Percentiles rank a stretch among this genome's conserved stretches.
Evolutionary conservation across 345 rosid genomes (phyloP).

Genomic region (Sonneratia alba): DNA sequence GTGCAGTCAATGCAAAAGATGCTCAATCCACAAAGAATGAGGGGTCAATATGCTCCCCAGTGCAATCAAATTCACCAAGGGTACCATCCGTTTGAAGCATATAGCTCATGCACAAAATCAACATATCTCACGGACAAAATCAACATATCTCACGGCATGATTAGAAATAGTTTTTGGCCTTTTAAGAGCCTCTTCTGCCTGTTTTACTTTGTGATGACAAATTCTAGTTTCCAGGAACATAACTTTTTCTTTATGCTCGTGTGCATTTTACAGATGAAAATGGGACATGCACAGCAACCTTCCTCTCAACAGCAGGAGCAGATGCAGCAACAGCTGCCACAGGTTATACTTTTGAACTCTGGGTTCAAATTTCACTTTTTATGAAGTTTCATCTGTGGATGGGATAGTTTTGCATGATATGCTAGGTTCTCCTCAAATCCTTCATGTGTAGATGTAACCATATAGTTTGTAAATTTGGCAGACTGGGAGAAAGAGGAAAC

Average conservation of each 20-base stretch:
- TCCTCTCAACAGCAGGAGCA: conserved; percentile 47
- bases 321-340: conserved; percentile 38
- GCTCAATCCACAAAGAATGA: conserved; percentile 41
- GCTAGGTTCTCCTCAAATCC: background rate
- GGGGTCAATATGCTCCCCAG: conserved; percentile 47
- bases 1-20: conserved; percentile 41
- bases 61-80: conserved; percentile 50
- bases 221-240: background rate
- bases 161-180: background rate
- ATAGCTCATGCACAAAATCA: background rate
- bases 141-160: background rate
- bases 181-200: background rate
- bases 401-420: conserved; percentile 23
- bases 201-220: background rate
- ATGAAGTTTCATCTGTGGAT: background rate
- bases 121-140: background rate
- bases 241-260: conserved; percentile 3
- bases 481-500: conserved; percentile 53
- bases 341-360: conserved; percentile 29
- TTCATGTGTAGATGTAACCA: background rate
- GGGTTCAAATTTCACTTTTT: background rate
- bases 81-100: conserved; percentile 14
- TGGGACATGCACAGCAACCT: conserved; percentile 41
- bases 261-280: conserved; percentile 36
- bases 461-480: conserved; percentile 14